Evolutionary conservation across 2,329 filamentous ascomycete species (phyloP).

Genomic region (Reticulascus tulasneorum): DNA sequence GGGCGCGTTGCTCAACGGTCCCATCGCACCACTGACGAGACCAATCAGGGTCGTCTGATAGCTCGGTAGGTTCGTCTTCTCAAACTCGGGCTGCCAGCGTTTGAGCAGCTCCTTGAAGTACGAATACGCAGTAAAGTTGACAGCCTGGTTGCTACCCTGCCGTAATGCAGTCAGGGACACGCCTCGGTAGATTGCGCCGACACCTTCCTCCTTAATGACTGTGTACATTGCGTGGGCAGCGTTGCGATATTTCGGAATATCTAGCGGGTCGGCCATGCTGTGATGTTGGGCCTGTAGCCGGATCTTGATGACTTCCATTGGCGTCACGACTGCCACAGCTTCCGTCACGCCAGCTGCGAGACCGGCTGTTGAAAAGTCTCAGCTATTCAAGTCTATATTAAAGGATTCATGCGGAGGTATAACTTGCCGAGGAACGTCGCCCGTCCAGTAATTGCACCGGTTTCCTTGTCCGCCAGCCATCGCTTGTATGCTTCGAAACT

Average conservation of each 20-base stretch:
- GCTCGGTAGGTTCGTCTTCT: constrained; percentile 64
- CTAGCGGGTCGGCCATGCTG: constrained; percentile 93
- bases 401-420: neutral
- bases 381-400: neutral
- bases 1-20: constrained; percentile 91
- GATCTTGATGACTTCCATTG: constrained; percentile 99
- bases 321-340: constrained; percentile 92
- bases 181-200: constrained; percentile 84
- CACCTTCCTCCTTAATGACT: constrained; percentile 85
- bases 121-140: constrained; percentile 97
- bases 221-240: constrained; percentile 81
- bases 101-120: constrained; percentile 83
- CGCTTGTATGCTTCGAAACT: constrained; percentile 97
- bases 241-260: constrained; percentile 95
- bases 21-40: constrained; percentile 88
- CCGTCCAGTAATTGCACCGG: constrained; percentile 64
- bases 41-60: constrained; percentile 92
- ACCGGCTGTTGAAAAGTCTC: constrained; percentile 52
- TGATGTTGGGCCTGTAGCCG: constrained; percentile 97
- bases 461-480: constrained; percentile 63
- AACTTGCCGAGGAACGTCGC: constrained; percentile 53
- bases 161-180: constrained; percentile 89
- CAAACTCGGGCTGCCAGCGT: constrained; percentile 66
- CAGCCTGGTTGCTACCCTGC: constrained; percentile 95
- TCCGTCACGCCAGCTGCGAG: constrained; percentile 92